Conservation (phyloP, 306 rosid genomes). For the Quillaja saponaria region DNA sequence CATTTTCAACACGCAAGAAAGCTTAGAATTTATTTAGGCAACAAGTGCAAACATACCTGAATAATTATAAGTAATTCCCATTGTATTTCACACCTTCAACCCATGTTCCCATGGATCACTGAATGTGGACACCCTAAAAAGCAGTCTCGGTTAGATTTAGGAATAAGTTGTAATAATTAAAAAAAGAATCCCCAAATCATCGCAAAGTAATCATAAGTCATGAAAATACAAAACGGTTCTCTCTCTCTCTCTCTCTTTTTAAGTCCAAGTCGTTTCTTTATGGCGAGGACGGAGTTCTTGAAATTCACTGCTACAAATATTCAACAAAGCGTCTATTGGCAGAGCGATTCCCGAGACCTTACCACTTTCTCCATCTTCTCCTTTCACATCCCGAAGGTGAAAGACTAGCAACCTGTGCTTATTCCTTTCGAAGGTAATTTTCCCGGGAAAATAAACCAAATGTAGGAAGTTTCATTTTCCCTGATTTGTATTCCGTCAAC, state of each 20-base stretch:
- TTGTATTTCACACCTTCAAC: conserved; percentile 35
- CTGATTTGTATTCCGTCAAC: background rate
- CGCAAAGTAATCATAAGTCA: background rate
- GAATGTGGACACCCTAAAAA: conserved; percentile 40
- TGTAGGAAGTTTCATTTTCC: conserved; percentile 1
- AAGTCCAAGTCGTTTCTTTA: background rate
- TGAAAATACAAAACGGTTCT: conserved; percentile 6
- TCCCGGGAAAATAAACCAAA: background rate
- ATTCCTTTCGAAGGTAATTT: background rate
- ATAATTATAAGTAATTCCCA: too few species aligned
- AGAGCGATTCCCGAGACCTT: background rate
- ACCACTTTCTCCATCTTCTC: background rate
- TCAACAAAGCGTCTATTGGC: conserved; percentile 8
- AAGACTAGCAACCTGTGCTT: conserved; percentile 18
- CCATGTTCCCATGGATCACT: conserved; percentile 24
- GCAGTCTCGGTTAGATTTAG: background rate
- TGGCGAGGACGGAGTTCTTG: background rate
- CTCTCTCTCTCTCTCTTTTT: background rate
- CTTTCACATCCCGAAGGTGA: conserved; percentile 29
- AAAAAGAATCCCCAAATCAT: background rate
- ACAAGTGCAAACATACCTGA: too few species aligned
- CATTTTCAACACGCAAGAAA: too few species aligned
- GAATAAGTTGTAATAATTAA: background rate
- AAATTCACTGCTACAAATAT: background rate
- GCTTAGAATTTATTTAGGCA: too few species aligned